phyloP scores from a whole-genome alignment of 108 stramenopile species.

The Mediolabrus comicus region DNA sequence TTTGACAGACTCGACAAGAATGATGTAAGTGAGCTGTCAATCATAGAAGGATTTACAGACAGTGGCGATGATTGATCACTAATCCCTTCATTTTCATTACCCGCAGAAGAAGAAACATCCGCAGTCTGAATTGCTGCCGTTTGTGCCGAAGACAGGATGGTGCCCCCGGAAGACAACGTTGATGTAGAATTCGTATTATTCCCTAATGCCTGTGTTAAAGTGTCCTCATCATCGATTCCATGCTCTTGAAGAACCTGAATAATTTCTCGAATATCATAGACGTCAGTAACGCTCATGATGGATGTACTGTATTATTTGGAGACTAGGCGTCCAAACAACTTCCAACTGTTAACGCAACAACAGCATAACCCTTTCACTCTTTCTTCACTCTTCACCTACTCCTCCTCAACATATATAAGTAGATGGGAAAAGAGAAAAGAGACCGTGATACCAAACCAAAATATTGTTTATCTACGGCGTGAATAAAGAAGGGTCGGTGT shows the following conservation, averaged over 20 bases:
- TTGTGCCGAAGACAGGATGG: not conserved
- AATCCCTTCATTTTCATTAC: not conserved
- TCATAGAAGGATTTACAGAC: constrained; percentile 15
- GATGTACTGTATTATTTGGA: no score
- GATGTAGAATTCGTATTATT: not conserved
- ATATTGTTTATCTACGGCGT: no score
- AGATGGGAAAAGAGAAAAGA: no score
- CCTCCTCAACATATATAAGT: no score
- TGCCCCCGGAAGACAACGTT: not conserved
- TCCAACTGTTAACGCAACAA: no score
- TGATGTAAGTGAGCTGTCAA: constrained; percentile 11
- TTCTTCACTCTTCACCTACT: no score
- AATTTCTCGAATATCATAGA: not conserved
- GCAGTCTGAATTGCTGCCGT: not conserved
- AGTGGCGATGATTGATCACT: no score
- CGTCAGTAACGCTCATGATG: not conserved
- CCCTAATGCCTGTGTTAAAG: not conserved
- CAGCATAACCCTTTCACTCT: no score
- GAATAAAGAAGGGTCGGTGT: no score
- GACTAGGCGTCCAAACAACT: no score
- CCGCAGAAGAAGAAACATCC: not conserved
- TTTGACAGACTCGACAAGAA: not conserved
- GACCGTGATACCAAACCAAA: no score
- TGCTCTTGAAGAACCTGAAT: not conserved
- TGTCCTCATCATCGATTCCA: not conserved